Conservation (phyloP, 331 rosid species). For the Quercus phellos region DNA sequence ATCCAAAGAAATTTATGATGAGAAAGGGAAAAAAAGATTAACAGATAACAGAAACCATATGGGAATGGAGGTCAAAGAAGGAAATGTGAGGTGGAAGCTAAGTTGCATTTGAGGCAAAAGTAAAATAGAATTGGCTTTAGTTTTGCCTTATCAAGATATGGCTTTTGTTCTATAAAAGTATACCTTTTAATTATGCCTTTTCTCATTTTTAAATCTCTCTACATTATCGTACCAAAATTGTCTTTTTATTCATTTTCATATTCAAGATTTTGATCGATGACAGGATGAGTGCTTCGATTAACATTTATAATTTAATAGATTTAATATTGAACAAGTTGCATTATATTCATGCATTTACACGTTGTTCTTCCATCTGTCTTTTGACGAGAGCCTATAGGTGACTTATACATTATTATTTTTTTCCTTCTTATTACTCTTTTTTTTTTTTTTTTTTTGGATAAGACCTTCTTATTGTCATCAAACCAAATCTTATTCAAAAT, state of each 20-base stretch:
- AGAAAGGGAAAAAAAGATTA: neutral
- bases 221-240: neutral
- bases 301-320: neutral
- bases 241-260: neutral
- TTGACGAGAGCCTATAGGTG: no score
- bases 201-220: neutral
- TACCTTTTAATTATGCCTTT: constrained; percentile 9
- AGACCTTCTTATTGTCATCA: no score
- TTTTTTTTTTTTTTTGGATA: no score
- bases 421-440: no score
- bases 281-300: neutral
- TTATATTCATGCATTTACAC: neutral
- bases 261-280: neutral
- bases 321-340: neutral
- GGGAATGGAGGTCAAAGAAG: constrained; percentile 23
- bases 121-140: constrained; percentile 4
- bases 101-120: constrained; percentile 30
- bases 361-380: neutral
- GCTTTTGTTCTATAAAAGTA: constrained; percentile 11
- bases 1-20: constrained; percentile 1
- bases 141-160: constrained; percentile 28
- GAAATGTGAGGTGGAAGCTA: constrained; percentile 33
- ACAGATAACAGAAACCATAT: constrained; percentile 10
- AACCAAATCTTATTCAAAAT: no score
- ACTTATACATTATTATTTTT: no score